These are phyloP conservation scores for Colletotrichum spinosum DNA, from an alignment of 2,329 filamentous ascomycete species.

Conservation along the genomic window DNA sequence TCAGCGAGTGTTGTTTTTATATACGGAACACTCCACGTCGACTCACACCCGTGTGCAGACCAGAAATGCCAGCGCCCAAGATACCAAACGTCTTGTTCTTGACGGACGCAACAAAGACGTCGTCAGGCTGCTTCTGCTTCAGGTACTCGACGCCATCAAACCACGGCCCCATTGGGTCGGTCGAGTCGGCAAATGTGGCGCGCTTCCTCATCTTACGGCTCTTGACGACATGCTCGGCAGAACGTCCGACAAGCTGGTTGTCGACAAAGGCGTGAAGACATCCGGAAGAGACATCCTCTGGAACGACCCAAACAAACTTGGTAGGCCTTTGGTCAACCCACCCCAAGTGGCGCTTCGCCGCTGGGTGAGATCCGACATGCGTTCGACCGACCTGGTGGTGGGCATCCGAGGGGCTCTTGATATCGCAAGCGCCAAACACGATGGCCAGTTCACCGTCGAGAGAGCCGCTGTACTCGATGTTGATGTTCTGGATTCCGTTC, in stretches of 20 bases:
- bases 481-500: conserved; percentile 40
- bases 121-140: conserved; percentile 41
- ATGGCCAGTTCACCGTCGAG: conserved; percentile 39
- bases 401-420: background rate
- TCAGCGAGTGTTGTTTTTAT: too few relatives aligned
- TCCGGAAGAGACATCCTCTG: conserved; percentile 17
- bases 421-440: conserved; percentile 38
- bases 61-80: conserved; percentile 53
- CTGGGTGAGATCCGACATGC: conserved; percentile 39
- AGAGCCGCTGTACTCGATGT: conserved; percentile 38
- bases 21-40: background rate
- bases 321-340: conserved; percentile 36
- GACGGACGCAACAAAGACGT: conserved; percentile 38
- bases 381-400: conserved; percentile 40
- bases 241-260: conserved; percentile 38
- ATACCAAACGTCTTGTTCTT: conserved; percentile 47
- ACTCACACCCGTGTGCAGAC: conserved; percentile 44
- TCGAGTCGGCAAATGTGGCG: conserved; percentile 36
- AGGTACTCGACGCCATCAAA: conserved; percentile 43
- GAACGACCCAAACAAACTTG: conserved; percentile 41
- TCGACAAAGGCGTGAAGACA: conserved; percentile 42
- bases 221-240: conserved; percentile 35
- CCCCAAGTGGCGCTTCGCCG: conserved; percentile 40
- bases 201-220: conserved; percentile 30
- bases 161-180: conserved; percentile 40